Base-by-base conservation (phyloP, 2,329 filamentous ascomycete species). In the Metarhizium album region DNA sequence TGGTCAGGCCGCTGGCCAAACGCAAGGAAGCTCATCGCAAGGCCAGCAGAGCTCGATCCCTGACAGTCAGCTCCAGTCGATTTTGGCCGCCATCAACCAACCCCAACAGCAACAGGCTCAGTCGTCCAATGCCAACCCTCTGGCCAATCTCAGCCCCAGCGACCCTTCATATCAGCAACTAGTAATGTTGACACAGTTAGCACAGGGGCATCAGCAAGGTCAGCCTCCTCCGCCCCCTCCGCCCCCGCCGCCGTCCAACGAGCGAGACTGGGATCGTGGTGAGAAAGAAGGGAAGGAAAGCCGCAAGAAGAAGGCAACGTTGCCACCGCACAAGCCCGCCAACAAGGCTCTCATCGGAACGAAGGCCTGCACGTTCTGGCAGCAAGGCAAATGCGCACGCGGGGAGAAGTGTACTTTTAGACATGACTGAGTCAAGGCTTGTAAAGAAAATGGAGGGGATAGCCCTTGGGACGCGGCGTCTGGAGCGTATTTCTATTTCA, bases 361-460 rank as follows among this genome's bases (percentile, higher is more conserved):
- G 42, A 82, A 85, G 60, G 75, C 83, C 4, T 88, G 85, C 64
- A 76, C 76, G 20, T 89, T 87, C 64, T 88, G 74, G 73, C 74
- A 79, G 52, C 79, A 85, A 61, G 84, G 84, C 14, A 83, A 82
- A 61, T 88, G 85, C 67, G 80, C 79, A 6, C 83, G 87, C 62
- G 85, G 85, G 22, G 82, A 84, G 35, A 81, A 82, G 59, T 88
- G 85, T 69, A 87, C 84, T 2, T 89, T 84, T 64, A 75, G 84
- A 51, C 85, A 89, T 61, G 82, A 86, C 47, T 70, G 51, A 49
- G 27, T 40, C 14, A 16, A 42, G 20, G n/a, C 45, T 33, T 42
- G 20, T 27, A 40, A 45, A 33, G 29, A 42, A 27, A n/a, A 9
- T 18, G 27, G 20, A 40, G 9, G 3, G 24, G 31, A 38, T n/a